Evolutionary conservation across 2,329 filamentous ascomycete species (phyloP).

Genomic region (Pyricularia sp.): DNA sequence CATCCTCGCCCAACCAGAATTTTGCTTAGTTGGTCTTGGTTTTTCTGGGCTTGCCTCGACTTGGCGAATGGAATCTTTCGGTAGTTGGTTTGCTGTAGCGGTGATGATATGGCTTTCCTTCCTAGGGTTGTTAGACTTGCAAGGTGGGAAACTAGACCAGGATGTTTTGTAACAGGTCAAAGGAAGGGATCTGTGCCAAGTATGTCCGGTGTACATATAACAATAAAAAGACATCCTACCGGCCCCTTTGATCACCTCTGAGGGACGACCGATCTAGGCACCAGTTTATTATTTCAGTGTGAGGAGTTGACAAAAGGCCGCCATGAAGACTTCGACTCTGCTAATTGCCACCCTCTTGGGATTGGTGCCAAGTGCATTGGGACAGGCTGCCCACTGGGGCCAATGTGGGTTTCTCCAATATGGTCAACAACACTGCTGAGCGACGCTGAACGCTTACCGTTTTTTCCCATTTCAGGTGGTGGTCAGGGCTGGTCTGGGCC

Average conservation of each 20-base stretch:
- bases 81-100: neutral
- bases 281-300: neutral
- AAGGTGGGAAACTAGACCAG: no score
- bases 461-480: no score
- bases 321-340: neutral
- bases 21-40: neutral
- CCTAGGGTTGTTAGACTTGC: no score
- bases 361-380: neutral
- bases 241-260: no score
- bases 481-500: no score
- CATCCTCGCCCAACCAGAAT: neutral
- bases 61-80: neutral
- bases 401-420: neutral
- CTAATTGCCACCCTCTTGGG: neutral
- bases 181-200: no score
- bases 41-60: neutral
- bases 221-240: neutral
- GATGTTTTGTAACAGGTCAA: no score
- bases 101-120: neutral
- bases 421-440: neutral
- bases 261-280: no score
- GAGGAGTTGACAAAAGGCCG: neutral
- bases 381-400: neutral
- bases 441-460: no score
- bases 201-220: neutral